Evolutionary conservation across 768 basidiomycete species (phyloP).

Genomic region (Russula vinacea): DNA sequence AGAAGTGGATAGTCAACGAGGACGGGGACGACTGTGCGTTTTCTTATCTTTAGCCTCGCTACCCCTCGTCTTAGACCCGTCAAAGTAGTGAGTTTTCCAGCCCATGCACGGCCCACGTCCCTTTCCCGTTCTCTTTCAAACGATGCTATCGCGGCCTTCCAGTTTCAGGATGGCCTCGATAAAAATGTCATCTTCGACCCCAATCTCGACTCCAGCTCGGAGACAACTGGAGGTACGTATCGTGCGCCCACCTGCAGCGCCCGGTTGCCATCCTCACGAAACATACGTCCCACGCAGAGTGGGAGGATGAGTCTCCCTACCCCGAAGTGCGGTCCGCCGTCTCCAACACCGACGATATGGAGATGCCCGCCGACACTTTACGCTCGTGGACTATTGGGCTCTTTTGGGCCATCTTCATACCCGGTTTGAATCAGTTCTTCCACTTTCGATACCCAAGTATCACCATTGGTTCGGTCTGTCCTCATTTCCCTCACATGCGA

Average conservation of each 20-base stretch:
- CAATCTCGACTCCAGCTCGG: conserved; percentile 26
- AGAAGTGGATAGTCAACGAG: conserved; percentile 28
- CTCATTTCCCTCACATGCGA: background rate
- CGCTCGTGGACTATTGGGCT: conserved; percentile 74
- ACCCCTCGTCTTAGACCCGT: background rate
- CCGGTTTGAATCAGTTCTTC: conserved; percentile 72
- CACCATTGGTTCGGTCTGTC: conserved; percentile 35
- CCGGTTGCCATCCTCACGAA: background rate
- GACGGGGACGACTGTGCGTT: conserved; percentile 15
- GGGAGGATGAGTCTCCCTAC: conserved; percentile 77
- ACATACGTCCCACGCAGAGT: conserved; percentile 14
- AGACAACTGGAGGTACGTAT: conserved; percentile 24
- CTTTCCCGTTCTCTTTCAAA: background rate
- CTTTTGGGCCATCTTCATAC: conserved; percentile 60
- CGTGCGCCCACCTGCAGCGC: background rate
- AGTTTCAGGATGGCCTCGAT: conserved; percentile 21
- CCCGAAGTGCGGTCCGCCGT: conserved; percentile 79
- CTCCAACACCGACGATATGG: conserved; percentile 66
- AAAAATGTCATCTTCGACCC: conserved; percentile 27
- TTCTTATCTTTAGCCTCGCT: no score
- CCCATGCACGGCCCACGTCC: background rate
- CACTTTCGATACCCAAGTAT: conserved; percentile 41
- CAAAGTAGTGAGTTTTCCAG: conserved; percentile 27
- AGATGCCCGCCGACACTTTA: conserved; percentile 58
- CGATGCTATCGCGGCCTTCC: background rate